These are phyloP conservation scores for Ascochyta lentis DNA, from an alignment of 2,329 filamentous ascomycete genomes.

Conservation along the genomic window DNA sequence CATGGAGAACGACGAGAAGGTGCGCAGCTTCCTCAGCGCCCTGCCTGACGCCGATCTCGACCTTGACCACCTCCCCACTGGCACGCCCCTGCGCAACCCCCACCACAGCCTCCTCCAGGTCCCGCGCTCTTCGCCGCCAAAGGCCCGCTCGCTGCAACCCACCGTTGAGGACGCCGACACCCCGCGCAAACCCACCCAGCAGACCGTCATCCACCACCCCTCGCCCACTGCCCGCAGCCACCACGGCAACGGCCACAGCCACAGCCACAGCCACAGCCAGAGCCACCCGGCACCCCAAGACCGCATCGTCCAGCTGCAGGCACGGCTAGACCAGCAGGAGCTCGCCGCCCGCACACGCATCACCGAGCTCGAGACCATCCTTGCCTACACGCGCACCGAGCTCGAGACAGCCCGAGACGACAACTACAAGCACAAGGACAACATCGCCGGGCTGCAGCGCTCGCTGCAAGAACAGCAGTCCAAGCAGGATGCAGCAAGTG, in stretches of 20 bases:
- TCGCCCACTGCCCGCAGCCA: conserved; percentile 24
- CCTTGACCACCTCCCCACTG: conserved; percentile 34
- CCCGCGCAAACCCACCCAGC: conserved; percentile 44
- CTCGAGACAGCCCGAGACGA: conserved; percentile 38
- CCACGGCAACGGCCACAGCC: conserved; percentile 20
- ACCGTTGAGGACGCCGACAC: conserved; percentile 49
- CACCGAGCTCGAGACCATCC: conserved; percentile 44
- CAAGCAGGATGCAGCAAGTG: conserved; percentile 15
- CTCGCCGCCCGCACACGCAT: conserved; percentile 38
- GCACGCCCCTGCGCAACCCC: conserved; percentile 35
- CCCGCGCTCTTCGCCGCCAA: conserved; percentile 33
- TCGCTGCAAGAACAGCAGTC: conserved; percentile 23
- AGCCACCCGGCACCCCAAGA: neutral
- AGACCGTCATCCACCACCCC: conserved; percentile 44
- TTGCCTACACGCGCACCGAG: conserved; percentile 43
- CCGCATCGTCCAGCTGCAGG: conserved; percentile 34
- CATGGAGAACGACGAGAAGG: conserved; percentile 49
- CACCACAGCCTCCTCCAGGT: conserved; percentile 39
- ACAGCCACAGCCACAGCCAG: conserved; percentile 12
- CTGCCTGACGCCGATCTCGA: conserved; percentile 46
- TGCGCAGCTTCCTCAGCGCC: conserved; percentile 48
- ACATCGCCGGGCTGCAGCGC: conserved; percentile 23
- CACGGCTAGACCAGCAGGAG: conserved; percentile 38
- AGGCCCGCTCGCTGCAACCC: conserved; percentile 42
- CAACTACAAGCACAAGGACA: conserved; percentile 41